Conservation (phyloP, 2,329 filamentous ascomycete genomes). For the Cladosporium cucumerinum region DNA sequence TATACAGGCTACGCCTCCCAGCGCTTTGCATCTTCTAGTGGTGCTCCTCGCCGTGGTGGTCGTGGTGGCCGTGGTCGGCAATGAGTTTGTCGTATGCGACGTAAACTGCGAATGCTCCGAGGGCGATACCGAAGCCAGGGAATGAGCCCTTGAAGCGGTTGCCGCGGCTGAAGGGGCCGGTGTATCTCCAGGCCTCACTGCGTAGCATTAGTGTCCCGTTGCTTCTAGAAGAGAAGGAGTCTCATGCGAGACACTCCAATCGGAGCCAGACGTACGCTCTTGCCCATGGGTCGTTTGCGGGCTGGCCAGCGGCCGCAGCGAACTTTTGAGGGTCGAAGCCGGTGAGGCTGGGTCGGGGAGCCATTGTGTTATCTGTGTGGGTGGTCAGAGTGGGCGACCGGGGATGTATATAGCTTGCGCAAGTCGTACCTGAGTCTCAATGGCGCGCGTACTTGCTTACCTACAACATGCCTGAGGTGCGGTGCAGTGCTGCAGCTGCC, state of each 20-base stretch:
- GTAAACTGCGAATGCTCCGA: constrained; percentile 86
- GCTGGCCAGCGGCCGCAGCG: constrained; percentile 64
- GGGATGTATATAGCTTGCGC: neutral
- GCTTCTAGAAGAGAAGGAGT: too few species aligned
- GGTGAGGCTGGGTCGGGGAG: constrained; percentile 69
- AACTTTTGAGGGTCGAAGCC: constrained; percentile 87
- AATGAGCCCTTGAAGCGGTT: constrained; percentile 86
- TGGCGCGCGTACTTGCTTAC: constrained; percentile 16
- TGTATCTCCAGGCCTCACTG: constrained; percentile 95
- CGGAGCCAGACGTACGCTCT: constrained; percentile 50
- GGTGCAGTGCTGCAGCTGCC: constrained; percentile 2
- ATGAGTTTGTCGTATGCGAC: constrained; percentile 88
- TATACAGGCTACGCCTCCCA: constrained; percentile 18
- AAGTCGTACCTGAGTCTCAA: constrained; percentile 15
- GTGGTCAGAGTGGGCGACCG: constrained; percentile 3
- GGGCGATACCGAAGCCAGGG: constrained; percentile 87
- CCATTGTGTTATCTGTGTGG: constrained; percentile 41
- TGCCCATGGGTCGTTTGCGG: constrained; percentile 61
- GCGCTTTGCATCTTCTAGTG: constrained; percentile 19
- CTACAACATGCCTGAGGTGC: constrained; percentile 14
- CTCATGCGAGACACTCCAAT: neutral
- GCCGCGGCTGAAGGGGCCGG: constrained; percentile 78
- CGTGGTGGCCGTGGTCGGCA: constrained; percentile 51
- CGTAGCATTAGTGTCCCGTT: constrained; percentile 3
- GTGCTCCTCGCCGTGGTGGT: constrained; percentile 25